Conservation (phyloP, 176 grass and related monocot species). For the Oryza glumipatula region DNA sequence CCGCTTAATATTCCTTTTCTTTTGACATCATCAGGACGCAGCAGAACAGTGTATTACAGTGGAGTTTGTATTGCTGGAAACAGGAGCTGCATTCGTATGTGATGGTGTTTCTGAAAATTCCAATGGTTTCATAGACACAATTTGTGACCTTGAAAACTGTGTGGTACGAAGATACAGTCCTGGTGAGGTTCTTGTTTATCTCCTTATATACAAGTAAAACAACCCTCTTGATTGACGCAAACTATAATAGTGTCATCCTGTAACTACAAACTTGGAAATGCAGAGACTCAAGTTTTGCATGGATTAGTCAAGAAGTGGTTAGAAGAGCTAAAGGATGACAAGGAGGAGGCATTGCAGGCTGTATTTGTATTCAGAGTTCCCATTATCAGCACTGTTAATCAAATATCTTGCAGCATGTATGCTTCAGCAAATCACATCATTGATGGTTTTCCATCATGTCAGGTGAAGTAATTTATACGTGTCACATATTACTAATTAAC, state of each 20-base stretch:
- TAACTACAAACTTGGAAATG: slow-evolving; percentile 33
- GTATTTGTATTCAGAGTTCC: slow-evolving; percentile 74
- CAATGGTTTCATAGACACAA: slow-evolving; percentile 51
- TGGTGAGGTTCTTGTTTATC: slow-evolving; percentile 53
- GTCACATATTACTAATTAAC: slow-evolving; percentile 3
- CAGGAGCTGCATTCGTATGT: slow-evolving; percentile 46
- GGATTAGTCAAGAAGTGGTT: slow-evolving; percentile 88
- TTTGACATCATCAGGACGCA: slow-evolving; percentile 62
- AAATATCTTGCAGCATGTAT: slow-evolving; percentile 76
- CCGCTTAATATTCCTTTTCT: background rate
- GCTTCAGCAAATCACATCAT: slow-evolving; percentile 61
- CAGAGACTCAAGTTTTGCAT: slow-evolving; percentile 70
- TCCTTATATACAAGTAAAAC: background rate
- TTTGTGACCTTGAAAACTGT: slow-evolving; percentile 91
- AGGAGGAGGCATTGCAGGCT: slow-evolving; percentile 66
- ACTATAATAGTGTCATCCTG: background rate
- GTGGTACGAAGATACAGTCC: slow-evolving; percentile 68
- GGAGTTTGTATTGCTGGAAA: slow-evolving; percentile 80
- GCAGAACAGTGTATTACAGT: slow-evolving; percentile 82
- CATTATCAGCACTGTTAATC: slow-evolving; percentile 61
- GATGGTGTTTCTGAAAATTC: slow-evolving; percentile 38
- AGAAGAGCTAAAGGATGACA: slow-evolving; percentile 81
- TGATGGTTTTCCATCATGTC: slow-evolving; percentile 77
- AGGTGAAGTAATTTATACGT: slow-evolving; percentile 57
- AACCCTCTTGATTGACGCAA: slow-evolving; percentile 13